Evolutionary conservation across 495 filamentous ascomycete genomes (phyloP), one percentile per base, ranked within the genome.

Genomic region (Pyrenopolyporus hunteri): DNA sequence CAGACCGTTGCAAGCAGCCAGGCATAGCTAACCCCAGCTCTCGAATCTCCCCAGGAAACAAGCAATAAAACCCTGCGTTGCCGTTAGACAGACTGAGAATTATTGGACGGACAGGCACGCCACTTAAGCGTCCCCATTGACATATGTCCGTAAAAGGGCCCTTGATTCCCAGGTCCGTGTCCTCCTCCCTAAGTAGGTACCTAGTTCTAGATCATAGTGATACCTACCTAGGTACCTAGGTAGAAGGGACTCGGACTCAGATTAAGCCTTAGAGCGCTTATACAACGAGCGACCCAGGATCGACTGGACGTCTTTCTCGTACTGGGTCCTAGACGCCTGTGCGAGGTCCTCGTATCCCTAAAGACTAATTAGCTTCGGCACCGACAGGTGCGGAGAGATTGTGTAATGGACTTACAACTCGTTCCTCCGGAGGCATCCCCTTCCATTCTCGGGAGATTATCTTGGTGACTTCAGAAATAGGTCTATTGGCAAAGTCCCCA

Each of bases 391-490:
- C n/a, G 7, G 14, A 47, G n/a, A 4, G 35, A 13, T 0, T 0
- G 6, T 2, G 11, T 32, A 16, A n/a, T 63, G n/a, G n/a, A n/a
- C 73, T 49, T 77, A 80, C 76, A 53, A 71, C 45, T 37, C 70
- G 71, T 83, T 90, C 76, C 79, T 82, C 19, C 29, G 51, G 43
- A 70, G 77, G 37, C 73, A 82, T 59, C 78, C 23, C 6, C 51
- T 78, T 65, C 87, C 86, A 93, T 62, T 88, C 83, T 8, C 72
- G 35, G n/a, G 49, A 59, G 13, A 83, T 61, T 20, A 63, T 59
- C 36, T 62, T 65, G 9, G 59, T 3, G 0, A 48, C 56, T 0
- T 84, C 82, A 1, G 6, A 1, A 0, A 73, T 0, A 0, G 29
- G 0, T 17, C 77, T 67, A 23, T 71, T 58, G 28, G 70, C 75